phyloP scores from a whole-genome alignment of 331 rosid genomes.

The Malus hybrid region DNA sequence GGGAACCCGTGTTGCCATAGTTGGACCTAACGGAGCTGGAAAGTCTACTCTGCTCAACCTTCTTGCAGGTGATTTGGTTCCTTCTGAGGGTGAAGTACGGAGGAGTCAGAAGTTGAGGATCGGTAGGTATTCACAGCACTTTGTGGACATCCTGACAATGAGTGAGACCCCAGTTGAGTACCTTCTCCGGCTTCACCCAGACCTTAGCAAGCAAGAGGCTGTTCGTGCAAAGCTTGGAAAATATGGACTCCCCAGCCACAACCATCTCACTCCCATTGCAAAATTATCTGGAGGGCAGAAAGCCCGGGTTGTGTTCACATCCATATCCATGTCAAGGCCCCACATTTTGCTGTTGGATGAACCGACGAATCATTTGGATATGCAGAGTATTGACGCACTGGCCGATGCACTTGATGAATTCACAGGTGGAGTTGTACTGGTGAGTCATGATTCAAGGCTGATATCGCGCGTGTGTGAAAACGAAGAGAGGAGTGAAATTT shows the following conservation, averaged over 20 bases:
- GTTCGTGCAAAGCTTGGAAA: not conserved
- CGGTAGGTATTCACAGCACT: conserved; percentile 79
- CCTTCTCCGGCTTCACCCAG: conserved; percentile 80
- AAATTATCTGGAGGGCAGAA: conserved; percentile 84
- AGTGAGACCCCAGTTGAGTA: conserved; percentile 82
- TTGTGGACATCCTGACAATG: conserved; percentile 77
- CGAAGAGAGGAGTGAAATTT: conserved; percentile 73
- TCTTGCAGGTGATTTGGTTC: conserved; percentile 69
- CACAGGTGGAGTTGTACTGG: conserved; percentile 83
- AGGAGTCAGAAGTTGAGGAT: conserved; percentile 83
- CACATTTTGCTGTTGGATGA: conserved; percentile 82
- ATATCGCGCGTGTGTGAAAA: conserved; percentile 80
- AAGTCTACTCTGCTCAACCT: conserved; percentile 79
- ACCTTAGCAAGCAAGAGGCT: conserved; percentile 83
- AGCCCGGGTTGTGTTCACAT: conserved; percentile 72
- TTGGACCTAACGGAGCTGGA: conserved; percentile 89
- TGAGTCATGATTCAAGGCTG: conserved; percentile 81
- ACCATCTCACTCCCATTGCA: conserved; percentile 80
- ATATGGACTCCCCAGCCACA: conserved; percentile 80
- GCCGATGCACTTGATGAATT: conserved; percentile 82
- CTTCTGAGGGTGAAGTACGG: conserved; percentile 64
- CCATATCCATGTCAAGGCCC: conserved; percentile 82
- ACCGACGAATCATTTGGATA: conserved; percentile 81
- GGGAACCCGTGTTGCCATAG: conserved; percentile 88
- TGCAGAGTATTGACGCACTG: conserved; percentile 89